Percentiles rank a stretch among this genome's conserved stretches.
Evolutionary conservation across 1,284 basidiomycete genomes (phyloP).

Genomic region (Cutaneotrichosporon spelunceum): DNA sequence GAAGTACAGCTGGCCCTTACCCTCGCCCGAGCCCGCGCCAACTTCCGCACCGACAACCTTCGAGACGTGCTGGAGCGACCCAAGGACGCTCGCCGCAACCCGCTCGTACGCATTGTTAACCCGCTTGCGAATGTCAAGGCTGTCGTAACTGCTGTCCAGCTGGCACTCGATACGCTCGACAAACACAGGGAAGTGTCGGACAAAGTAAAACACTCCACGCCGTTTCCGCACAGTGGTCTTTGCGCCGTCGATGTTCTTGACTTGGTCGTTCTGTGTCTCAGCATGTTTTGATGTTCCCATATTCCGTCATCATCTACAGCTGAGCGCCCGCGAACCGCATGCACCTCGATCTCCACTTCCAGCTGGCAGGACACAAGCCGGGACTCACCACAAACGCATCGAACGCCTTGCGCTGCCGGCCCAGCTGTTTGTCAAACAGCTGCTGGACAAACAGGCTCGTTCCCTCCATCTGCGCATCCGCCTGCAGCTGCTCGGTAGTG

Average conservation of each 20-base stretch:
- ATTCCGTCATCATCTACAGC: too few species aligned
- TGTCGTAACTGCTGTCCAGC: constrained; percentile 66
- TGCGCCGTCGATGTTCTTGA: constrained; percentile 84
- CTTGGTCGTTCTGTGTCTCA: constrained; percentile 68
- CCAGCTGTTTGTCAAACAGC: constrained; percentile 75
- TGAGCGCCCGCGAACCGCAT: too few species aligned
- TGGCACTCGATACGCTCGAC: constrained; percentile 80
- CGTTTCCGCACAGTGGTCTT: constrained; percentile 73
- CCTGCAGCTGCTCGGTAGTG: constrained; percentile 71
- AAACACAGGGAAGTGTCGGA: constrained; percentile 88
- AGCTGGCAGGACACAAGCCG: not conserved
- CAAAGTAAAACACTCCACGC: constrained; percentile 81
- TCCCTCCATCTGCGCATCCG: constrained; percentile 69
- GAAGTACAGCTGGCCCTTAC: constrained; percentile 94
- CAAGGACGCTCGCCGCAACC: constrained; percentile 85
- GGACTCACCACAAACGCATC: constrained; percentile 72
- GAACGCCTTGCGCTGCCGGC: constrained; percentile 66
- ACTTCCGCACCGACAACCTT: constrained; percentile 70
- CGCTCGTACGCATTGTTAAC: constrained; percentile 83
- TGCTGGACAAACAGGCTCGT: constrained; percentile 71
- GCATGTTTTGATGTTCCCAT: not conserved
- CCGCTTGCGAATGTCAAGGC: constrained; percentile 69
- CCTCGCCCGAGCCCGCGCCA: constrained; percentile 62
- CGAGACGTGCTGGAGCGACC: constrained; percentile 88
- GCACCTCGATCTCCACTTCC: not conserved